Percentiles rank a stretch among this genome's conserved stretches.
These are phyloP conservation scores for Pichia kluyveri DNA, from an alignment of 805 yeast species.

Conservation along the genomic window DNA sequence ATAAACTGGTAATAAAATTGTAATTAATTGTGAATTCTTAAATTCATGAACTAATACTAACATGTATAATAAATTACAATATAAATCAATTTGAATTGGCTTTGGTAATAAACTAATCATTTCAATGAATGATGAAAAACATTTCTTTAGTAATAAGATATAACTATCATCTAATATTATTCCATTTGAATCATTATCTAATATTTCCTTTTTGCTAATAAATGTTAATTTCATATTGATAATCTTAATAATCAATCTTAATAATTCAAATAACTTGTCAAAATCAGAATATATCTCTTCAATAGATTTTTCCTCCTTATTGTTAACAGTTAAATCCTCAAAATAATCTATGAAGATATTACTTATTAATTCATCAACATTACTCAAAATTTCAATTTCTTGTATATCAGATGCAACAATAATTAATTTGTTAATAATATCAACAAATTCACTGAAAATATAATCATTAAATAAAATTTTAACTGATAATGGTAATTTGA, in stretches of 20 bases:
- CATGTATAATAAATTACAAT: conserved; percentile 58
- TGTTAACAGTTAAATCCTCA: conserved; percentile 22
- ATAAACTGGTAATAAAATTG: conserved; percentile 43
- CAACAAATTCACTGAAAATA: conserved; percentile 67
- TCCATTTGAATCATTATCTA: conserved; percentile 13
- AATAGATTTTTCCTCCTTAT: conserved; percentile 13
- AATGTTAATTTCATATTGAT: conserved; percentile 54
- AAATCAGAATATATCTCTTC: conserved; percentile 46
- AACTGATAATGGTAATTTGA: conserved; percentile 48
- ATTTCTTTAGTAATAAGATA: conserved; percentile 36
- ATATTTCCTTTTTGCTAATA: conserved; percentile 37
- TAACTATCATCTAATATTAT: conserved; percentile 23
- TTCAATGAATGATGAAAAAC: conserved; percentile 44
- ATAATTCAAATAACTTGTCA: conserved; percentile 74
- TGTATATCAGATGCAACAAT: conserved; percentile 36
- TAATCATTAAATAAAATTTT: conserved; percentile 54
- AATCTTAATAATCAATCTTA: conserved; percentile 60
- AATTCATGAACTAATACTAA: conserved; percentile 48
- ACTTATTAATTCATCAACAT: conserved; percentile 39
- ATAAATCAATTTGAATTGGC: conserved; percentile 60
- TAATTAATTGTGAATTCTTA: conserved; percentile 32
- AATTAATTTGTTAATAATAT: conserved; percentile 63
- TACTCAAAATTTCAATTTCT: conserved; percentile 29
- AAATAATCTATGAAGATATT: conserved; percentile 37
- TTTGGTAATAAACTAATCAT: conserved; percentile 61